These are phyloP conservation scores for Huiozyma naganishii DNA, from an alignment of 805 yeast species.

Conservation along the genomic window DNA sequence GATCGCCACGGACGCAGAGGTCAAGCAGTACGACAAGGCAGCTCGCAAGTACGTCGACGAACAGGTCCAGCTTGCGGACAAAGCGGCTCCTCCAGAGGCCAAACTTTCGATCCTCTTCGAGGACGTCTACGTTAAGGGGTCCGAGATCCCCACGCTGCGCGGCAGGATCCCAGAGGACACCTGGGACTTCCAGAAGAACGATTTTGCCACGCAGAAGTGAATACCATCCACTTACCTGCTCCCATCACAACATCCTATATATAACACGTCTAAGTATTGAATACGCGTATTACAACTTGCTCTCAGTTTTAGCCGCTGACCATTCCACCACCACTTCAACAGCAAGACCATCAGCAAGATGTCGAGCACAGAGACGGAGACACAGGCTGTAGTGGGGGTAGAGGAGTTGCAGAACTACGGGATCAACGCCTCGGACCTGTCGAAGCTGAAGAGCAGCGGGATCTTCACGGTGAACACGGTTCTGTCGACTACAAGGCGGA, in stretches of 20 bases:
- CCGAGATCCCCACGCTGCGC: slow-evolving; percentile 85
- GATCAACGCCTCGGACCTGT: slow-evolving; percentile 60
- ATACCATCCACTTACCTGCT: too few relatives aligned
- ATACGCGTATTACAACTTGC: too few relatives aligned
- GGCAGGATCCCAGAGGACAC: slow-evolving; percentile 96
- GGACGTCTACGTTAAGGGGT: slow-evolving; percentile 92
- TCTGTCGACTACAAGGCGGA: slow-evolving; percentile 52
- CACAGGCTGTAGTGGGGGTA: slow-evolving; percentile 26
- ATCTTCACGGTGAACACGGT: slow-evolving; percentile 52
- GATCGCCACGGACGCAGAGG: slow-evolving; percentile 89
- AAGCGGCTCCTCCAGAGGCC: slow-evolving; percentile 91
- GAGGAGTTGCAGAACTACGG: slow-evolving; percentile 56
- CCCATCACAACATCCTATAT: too few relatives aligned
- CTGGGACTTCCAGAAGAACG: slow-evolving; percentile 58
- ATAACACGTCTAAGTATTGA: too few relatives aligned
- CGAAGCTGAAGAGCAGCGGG: slow-evolving; percentile 56
- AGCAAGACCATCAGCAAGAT: too few relatives aligned
- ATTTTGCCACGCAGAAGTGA: slow-evolving; percentile 27
- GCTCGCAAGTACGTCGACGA: slow-evolving; percentile 93
- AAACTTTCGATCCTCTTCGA: slow-evolving; percentile 89
- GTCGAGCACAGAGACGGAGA: slow-evolving; percentile 8
- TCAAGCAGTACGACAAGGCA: slow-evolving; percentile 88
- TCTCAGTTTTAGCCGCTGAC: too few relatives aligned
- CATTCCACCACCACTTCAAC: too few relatives aligned
- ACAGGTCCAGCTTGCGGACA: slow-evolving; percentile 89